phyloP scores from a whole-genome alignment of 768 basidiomycete species.

The Boletus sp. region DNA sequence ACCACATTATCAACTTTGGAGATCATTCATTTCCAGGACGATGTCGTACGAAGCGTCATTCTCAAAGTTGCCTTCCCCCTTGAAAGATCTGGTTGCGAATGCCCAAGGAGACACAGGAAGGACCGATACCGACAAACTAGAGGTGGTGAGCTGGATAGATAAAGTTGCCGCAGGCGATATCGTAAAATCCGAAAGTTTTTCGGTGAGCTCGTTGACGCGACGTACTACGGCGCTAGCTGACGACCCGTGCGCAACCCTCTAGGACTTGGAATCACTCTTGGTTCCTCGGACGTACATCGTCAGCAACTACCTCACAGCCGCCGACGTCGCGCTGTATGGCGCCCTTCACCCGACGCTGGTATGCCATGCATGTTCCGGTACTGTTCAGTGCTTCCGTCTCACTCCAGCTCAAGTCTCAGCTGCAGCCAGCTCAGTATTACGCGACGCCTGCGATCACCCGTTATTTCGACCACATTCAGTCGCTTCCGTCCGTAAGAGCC shows the following conservation, averaged over 20 bases:
- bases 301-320: constrained; percentile 79
- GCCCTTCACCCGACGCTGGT: constrained; percentile 84
- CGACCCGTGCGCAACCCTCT: constrained; percentile 3
- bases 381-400: neutral
- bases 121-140: constrained; percentile 58
- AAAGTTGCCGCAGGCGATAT: constrained; percentile 54
- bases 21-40: constrained; percentile 15
- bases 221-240: neutral
- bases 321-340: constrained; percentile 89
- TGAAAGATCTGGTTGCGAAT: constrained; percentile 56
- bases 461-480: constrained; percentile 95
- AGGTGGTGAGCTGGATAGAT: constrained; percentile 70
- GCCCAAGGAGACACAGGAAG: constrained; percentile 44
- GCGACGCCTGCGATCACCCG: constrained; percentile 80
- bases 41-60: constrained; percentile 59
- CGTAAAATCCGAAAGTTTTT: constrained; percentile 44
- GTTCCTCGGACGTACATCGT: constrained; percentile 82
- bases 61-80: constrained; percentile 43
- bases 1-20: constrained; percentile 7
- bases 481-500: constrained; percentile 56
- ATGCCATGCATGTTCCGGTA: constrained; percentile 26
- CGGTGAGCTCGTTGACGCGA: constrained; percentile 38
- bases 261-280: constrained; percentile 75
- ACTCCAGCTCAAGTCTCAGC: constrained; percentile 52
- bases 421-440: constrained; percentile 72